phyloP scores from a whole-genome alignment of 176 grass and related monocot genomes.

The Musa itinerans region DNA sequence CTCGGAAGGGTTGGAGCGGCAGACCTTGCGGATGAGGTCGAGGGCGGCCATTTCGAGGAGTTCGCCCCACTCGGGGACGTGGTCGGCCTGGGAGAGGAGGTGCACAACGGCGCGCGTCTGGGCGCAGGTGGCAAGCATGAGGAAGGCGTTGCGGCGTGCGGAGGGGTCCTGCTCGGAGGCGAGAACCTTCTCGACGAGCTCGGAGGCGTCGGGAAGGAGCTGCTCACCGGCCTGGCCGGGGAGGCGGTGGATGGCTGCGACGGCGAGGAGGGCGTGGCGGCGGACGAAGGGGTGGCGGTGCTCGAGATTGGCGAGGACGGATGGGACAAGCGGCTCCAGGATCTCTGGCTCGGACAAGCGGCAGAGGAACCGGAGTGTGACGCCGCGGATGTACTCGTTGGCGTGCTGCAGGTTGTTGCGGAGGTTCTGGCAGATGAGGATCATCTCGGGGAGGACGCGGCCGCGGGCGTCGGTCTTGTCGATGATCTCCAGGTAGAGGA shows the following conservation, averaged over 20 bases:
- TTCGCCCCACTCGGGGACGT: constrained; percentile 3
- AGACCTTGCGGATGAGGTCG: constrained; percentile 19
- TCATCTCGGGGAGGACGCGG: constrained; percentile 69
- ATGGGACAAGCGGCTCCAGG: constrained; percentile 67
- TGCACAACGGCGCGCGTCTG: background rate
- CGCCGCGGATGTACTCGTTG: constrained; percentile 84
- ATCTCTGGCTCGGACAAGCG: constrained; percentile 67
- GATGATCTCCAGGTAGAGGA: constrained; percentile 17
- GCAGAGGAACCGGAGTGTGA: constrained; percentile 58
- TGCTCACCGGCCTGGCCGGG: constrained; percentile 15
- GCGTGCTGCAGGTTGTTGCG: constrained; percentile 73
- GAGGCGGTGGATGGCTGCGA: constrained; percentile 57
- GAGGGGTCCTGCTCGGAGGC: constrained; percentile 8
- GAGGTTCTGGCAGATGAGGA: constrained; percentile 89
- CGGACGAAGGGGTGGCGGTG: constrained; percentile 72
- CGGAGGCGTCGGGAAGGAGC: constrained; percentile 5
- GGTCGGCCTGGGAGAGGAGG: constrained; percentile 9
- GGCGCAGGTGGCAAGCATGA: constrained; percentile 8
- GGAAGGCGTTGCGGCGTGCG: constrained; percentile 9
- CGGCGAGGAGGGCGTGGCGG: constrained; percentile 48
- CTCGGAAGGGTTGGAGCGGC: constrained; percentile 8
- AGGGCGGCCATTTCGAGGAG: constrained; percentile 12
- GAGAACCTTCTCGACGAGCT: constrained; percentile 9
- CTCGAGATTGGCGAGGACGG: constrained; percentile 65
- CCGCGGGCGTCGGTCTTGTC: constrained; percentile 34